Conservation (phyloP, 2,329 filamentous ascomycete species). For the Aspergillus fructus region DNA sequence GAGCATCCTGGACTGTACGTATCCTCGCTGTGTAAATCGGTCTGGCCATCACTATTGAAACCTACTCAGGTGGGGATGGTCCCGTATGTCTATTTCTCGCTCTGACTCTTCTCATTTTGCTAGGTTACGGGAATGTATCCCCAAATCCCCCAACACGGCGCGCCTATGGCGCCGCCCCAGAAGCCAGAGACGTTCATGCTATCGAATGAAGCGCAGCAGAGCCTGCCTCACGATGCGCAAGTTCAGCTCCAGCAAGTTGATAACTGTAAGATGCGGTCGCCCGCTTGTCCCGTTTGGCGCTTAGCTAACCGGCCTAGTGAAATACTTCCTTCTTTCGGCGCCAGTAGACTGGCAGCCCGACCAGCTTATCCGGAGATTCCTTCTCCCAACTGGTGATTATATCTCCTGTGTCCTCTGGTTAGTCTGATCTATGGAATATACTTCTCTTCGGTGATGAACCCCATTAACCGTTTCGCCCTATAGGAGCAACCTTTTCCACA, state of each 20-base stretch:
- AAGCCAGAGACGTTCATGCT: slow-evolving; percentile 99
- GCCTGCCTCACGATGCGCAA: slow-evolving; percentile 91
- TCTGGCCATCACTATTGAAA: not conserved
- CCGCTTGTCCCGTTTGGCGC: not conserved
- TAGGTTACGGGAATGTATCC: slow-evolving; percentile 63
- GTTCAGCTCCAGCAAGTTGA: slow-evolving; percentile 97
- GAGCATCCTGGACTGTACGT: slow-evolving; percentile 10
- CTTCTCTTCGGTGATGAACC: slow-evolving; percentile 1
- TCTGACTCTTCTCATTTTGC: not conserved
- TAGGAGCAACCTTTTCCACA: slow-evolving; percentile 98
- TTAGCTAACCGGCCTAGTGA: slow-evolving; percentile 60
- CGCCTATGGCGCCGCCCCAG: slow-evolving; percentile 85
- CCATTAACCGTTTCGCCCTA: slow-evolving; percentile 13
- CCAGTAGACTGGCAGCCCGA: slow-evolving; percentile 97
- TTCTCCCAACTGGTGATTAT: slow-evolving; percentile 96
- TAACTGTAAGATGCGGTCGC: slow-evolving; percentile 66
- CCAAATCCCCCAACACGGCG: slow-evolving; percentile 74
- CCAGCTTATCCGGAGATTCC: slow-evolving; percentile 93
- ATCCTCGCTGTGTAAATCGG: not conserved
- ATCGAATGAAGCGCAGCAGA: slow-evolving; percentile 94
- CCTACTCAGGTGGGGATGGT: not conserved
- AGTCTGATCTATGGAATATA: slow-evolving; percentile 25
- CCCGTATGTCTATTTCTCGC: not conserved
- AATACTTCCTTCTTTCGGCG: slow-evolving; percentile 99
- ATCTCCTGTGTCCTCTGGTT: slow-evolving; percentile 96